Percentiles rank a stretch among this genome's conserved stretches.
These are phyloP conservation scores for Ascochyta lentis DNA, from an alignment of 2,329 filamentous ascomycete genomes.

Conservation along the genomic window DNA sequence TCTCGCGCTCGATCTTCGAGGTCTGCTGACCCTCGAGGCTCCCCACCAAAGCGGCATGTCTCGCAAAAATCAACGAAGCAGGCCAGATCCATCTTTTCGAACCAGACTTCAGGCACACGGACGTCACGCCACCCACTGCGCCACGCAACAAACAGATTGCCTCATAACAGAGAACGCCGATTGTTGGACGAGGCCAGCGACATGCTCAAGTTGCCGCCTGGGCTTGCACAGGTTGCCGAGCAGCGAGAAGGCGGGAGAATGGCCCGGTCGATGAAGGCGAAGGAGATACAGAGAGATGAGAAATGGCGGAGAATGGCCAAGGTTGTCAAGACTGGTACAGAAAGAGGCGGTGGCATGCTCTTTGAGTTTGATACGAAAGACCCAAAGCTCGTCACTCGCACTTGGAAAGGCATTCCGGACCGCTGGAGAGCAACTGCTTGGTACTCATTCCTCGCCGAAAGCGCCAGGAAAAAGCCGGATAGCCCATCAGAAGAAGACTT, in stretches of 20 bases:
- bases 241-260: slow-evolving; percentile 56
- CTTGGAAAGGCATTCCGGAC: slow-evolving; percentile 98
- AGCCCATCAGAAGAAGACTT: slow-evolving; percentile 74
- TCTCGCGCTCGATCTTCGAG: slow-evolving; percentile 56
- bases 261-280: slow-evolving; percentile 60
- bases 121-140: slow-evolving; percentile 54
- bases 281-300: slow-evolving; percentile 67
- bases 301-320: slow-evolving; percentile 73
- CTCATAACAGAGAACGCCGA: slow-evolving; percentile 61
- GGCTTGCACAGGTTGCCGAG: slow-evolving; percentile 55
- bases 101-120: slow-evolving; percentile 51
- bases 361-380: slow-evolving; percentile 83
- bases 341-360: slow-evolving; percentile 67
- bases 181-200: slow-evolving; percentile 66
- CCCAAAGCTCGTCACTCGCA: slow-evolving; percentile 81
- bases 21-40: slow-evolving; percentile 46
- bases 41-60: slow-evolving; percentile 48
- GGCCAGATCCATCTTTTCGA: slow-evolving; percentile 47
- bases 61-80: slow-evolving; percentile 55
- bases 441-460: slow-evolving; percentile 87
- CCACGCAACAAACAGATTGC: slow-evolving; percentile 60
- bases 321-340: slow-evolving; percentile 51
- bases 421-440: slow-evolving; percentile 92
- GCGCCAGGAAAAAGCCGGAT: slow-evolving; percentile 69
- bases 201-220: slow-evolving; percentile 68